Evolutionary conservation across 345 rosid species (phyloP).

Genomic region (Salix udensis): DNA sequence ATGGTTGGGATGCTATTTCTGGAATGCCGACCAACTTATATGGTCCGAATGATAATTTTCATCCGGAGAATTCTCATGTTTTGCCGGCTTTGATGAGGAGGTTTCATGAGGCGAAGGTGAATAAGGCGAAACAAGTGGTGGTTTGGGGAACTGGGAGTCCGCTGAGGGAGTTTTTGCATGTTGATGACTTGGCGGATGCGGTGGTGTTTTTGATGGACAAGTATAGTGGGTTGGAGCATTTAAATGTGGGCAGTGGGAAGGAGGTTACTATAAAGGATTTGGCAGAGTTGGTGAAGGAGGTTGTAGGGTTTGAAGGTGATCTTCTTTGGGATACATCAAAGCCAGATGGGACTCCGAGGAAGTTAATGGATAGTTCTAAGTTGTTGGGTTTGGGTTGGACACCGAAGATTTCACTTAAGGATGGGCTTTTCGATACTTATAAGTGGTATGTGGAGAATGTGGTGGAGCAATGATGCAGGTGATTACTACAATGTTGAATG

Average conservation of each 20-base stretch:
- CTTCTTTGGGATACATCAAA: constrained; percentile 82
- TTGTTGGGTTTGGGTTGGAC: constrained; percentile 74
- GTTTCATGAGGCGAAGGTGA: constrained; percentile 78
- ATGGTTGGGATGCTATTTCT: constrained; percentile 72
- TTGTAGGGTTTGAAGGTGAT: constrained; percentile 76
- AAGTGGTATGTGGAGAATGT: constrained; percentile 85
- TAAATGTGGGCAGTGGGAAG: constrained; percentile 86
- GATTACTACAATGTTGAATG: neutral
- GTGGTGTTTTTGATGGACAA: constrained; percentile 75
- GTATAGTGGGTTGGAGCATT: constrained; percentile 71
- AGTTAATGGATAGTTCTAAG: constrained; percentile 91
- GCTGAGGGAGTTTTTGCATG: constrained; percentile 89
- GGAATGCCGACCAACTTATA: constrained; percentile 95
- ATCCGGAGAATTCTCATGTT: constrained; percentile 89
- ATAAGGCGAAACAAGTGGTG: constrained; percentile 69
- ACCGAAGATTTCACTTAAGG: constrained; percentile 63
- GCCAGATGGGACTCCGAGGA: constrained; percentile 94
- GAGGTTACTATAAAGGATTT: constrained; percentile 87
- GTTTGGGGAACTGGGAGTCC: constrained; percentile 98
- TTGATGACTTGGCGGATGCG: constrained; percentile 91
- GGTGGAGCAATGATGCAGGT: constrained; percentile 13
- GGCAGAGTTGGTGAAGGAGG: constrained; percentile 90
- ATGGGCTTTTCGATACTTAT: constrained; percentile 79
- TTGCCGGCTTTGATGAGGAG: constrained; percentile 88
- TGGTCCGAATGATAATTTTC: constrained; percentile 86